A percentile compares a stretch with the other conserved stretches of the same genome.
These are phyloP conservation scores for Potentilla sterilis DNA, from an alignment of 306 rosid species.

Conservation along the genomic window DNA sequence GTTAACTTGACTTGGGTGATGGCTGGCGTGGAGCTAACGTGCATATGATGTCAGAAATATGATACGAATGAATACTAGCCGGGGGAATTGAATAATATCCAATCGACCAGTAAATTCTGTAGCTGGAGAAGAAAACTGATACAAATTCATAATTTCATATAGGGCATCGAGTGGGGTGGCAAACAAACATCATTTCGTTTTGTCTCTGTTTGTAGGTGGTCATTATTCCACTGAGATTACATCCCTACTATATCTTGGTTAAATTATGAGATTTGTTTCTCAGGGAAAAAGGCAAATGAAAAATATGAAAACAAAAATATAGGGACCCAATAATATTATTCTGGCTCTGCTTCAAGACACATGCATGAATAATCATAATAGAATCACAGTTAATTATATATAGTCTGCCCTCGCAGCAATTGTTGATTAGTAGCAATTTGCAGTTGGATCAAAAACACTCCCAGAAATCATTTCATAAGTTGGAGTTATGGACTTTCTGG, in stretches of 20 bases:
- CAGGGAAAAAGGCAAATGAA: neutral
- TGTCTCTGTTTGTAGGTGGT: slow-evolving; percentile 62
- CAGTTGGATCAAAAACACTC: neutral
- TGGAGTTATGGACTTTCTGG: neutral
- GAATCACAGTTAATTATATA: neutral
- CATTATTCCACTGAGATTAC: slow-evolving; percentile 57
- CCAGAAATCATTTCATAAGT: neutral
- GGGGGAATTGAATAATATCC: slow-evolving; percentile 30
- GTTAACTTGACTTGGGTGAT: neutral
- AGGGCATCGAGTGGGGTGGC: slow-evolving; percentile 49
- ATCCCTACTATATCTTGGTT: neutral
- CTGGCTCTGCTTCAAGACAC: neutral
- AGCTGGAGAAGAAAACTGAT: slow-evolving; percentile 30
- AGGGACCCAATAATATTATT: neutral
- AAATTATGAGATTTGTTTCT: neutral
- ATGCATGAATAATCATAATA: neutral
- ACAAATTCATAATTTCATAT: neutral
- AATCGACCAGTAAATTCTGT: slow-evolving; percentile 21
- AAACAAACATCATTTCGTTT: slow-evolving; percentile 88
- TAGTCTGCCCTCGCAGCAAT: neutral
- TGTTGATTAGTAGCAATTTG: neutral
- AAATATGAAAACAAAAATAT: neutral
- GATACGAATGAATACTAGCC: slow-evolving; percentile 17
- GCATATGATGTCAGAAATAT: slow-evolving; percentile 48
- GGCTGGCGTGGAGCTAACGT: slow-evolving; percentile 64